Base-by-base conservation (phyloP, 106 monocot genomes). In the Phalaenopsis equestris region DNA sequence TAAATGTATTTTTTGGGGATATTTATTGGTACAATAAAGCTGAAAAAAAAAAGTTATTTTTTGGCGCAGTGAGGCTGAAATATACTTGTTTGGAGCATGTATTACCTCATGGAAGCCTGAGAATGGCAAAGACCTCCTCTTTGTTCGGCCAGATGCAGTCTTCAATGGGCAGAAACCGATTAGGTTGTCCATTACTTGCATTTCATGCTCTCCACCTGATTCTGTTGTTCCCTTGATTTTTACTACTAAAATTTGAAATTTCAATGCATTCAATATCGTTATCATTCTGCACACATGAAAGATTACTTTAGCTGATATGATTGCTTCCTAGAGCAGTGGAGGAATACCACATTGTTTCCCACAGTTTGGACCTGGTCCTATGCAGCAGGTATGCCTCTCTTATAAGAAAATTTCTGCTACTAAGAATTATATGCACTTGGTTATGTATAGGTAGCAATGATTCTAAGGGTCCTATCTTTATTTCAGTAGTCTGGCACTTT, bases 341-440 rank as follows among this genome's bases (percentile, higher is more conserved):
- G 99, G 99, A 76, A 95, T 99, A 80, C 99, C 99, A 64, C 99
- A 99, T 86, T 99, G 95, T 73, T 99, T 99, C 73, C 95, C 99
- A 58, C 99, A 99, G 72, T 95, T 99, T 84, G 95, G 99, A 48
- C 95, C 99, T 18, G 99, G 99, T 36, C 75, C 85, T 58, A 93
- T 99, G 58, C 99, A 95, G 84, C 99, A 99, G 95, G 95, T 99
- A 57, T 85, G 61, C 8, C 30, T 75, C 30, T 42, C 30, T 41
- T 82, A 46, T 56, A 4, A 49, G 19, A 23, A 76, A 48, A 15
- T 74, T 49, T 52, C 14, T 12, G 23, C 18, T 76, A 76, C 18
- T n/a, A 17, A 19, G 74, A 74, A 21, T 76, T 49, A 24, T 76
- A 14, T 74, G 74, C 41, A 19, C 6, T 74, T 74, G 74, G 18